phyloP scores from a whole-genome alignment of 2,329 filamentous ascomycete genomes.

The Canariomyces notabilis region DNA sequence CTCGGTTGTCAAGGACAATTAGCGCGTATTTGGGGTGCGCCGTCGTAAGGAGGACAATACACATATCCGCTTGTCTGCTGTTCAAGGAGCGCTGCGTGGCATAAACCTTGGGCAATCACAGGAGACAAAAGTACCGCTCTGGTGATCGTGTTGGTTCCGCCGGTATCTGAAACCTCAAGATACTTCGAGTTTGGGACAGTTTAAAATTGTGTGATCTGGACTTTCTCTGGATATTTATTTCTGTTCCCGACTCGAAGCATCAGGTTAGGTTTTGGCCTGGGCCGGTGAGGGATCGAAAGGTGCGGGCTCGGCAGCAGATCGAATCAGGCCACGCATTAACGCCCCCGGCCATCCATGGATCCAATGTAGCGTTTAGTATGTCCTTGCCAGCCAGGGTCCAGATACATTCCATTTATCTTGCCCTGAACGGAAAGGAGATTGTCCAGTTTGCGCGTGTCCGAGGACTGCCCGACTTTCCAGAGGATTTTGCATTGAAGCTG shows the following conservation, averaged over 20 bases:
- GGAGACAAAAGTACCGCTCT: background rate
- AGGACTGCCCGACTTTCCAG: too few species aligned
- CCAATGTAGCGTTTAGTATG: too few species aligned
- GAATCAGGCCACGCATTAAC: constrained; percentile 13
- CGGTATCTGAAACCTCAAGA: background rate
- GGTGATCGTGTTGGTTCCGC: background rate
- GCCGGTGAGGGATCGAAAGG: background rate
- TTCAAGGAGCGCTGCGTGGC: background rate
- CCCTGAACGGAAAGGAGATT: background rate
- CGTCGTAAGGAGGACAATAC: constrained; percentile 71
- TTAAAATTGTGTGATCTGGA: too few species aligned
- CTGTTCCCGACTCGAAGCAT: background rate
- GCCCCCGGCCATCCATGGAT: too few species aligned
- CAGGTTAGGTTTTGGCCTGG: background rate
- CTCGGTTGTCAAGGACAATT: constrained; percentile 72
- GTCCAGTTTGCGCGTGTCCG: too few species aligned
- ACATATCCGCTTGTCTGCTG: constrained; percentile 47
- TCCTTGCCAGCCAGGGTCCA: background rate
- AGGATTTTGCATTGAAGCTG: too few species aligned
- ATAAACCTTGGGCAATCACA: background rate
- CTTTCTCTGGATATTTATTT: background rate
- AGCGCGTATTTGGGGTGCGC: constrained; percentile 70
- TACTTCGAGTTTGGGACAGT: background rate
- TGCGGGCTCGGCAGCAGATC: background rate
- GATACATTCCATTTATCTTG: background rate